Evolutionary conservation across 176 grass and related monocot genomes (phyloP).

Genomic region (Aegilops speltoides): DNA sequence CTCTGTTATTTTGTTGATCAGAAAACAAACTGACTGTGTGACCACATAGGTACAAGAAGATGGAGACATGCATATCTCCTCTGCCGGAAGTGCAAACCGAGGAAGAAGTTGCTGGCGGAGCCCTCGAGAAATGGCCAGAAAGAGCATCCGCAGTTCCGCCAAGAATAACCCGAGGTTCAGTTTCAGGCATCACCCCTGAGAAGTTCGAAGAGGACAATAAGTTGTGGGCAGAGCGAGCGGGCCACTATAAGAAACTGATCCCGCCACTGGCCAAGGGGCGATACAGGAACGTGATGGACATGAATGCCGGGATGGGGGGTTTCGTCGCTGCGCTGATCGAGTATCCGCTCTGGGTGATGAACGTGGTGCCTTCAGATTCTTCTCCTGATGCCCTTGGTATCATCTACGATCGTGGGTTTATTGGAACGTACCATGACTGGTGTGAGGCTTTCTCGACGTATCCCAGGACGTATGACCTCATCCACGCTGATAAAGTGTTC

Average conservation of each 20-base stretch:
- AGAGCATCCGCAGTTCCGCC: constrained; percentile 59
- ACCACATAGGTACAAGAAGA: constrained; percentile 57
- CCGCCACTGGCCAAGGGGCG: constrained; percentile 55
- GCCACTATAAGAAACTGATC: constrained; percentile 70
- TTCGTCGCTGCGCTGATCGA: constrained; percentile 61
- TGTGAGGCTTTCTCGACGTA: constrained; percentile 93
- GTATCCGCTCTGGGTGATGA: constrained; percentile 87
- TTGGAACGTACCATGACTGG: constrained; percentile 83
- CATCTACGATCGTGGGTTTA: constrained; percentile 80
- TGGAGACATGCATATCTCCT: constrained; percentile 84
- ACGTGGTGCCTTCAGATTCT: constrained; percentile 49
- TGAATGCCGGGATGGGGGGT: constrained; percentile 57
- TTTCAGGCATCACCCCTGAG: constrained; percentile 52
- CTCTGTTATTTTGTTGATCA: not conserved
- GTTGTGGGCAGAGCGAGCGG: constrained; percentile 62
- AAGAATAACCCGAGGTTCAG: constrained; percentile 47
- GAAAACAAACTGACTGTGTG: not conserved
- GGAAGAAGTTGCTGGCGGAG: constrained; percentile 59
- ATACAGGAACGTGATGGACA: constrained; percentile 88
- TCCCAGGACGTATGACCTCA: constrained; percentile 83
- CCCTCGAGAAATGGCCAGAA: constrained; percentile 72
- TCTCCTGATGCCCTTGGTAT: constrained; percentile 47
- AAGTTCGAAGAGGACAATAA: constrained; percentile 65
- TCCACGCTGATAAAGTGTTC: constrained; percentile 75
- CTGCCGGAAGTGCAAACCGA: constrained; percentile 54